phyloP scores from a whole-genome alignment of 176 grass and related monocot species.

The Canna indica region DNA sequence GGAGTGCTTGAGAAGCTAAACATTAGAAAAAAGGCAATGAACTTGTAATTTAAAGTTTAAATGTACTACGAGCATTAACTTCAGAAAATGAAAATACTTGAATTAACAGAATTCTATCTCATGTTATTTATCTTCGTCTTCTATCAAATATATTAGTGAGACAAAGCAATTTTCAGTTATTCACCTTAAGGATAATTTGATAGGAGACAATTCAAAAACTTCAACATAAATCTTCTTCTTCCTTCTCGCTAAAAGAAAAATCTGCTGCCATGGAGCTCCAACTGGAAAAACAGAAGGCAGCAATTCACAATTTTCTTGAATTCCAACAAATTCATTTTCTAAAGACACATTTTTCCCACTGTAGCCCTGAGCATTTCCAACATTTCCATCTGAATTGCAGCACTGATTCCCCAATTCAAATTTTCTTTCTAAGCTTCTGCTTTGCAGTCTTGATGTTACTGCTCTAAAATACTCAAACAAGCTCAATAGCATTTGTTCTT shows the following conservation, averaged over 20 bases:
- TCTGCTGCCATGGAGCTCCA: constrained; percentile 92
- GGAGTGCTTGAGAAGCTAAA: constrained; percentile 90
- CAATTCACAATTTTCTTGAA: constrained; percentile 32
- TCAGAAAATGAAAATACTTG: not conserved
- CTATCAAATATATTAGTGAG: not conserved
- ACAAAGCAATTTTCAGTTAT: not conserved
- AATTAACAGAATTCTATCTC: not conserved
- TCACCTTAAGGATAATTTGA: constrained; percentile 82
- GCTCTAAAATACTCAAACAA: constrained; percentile 76
- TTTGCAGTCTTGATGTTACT: constrained; percentile 62
- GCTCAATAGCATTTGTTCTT: constrained; percentile 79
- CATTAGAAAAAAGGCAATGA: constrained; percentile 23
- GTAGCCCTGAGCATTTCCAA: constrained; percentile 33
- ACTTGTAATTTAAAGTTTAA: constrained; percentile 13
- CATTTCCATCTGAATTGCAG: constrained; percentile 29
- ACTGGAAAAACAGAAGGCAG: constrained; percentile 73
- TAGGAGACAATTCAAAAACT: constrained; percentile 65
- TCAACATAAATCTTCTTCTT: constrained; percentile 89
- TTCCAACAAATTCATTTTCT: constrained; percentile 20
- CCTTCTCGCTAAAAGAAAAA: constrained; percentile 84
- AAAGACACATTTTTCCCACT: constrained; percentile 22
- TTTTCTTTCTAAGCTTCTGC: constrained; percentile 45
- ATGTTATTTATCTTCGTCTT: not conserved
- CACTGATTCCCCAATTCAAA: constrained; percentile 49
- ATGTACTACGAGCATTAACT: not conserved